Conservation (phyloP, 2,329 filamentous ascomycete species). For the Leptodontidium sp. region DNA sequence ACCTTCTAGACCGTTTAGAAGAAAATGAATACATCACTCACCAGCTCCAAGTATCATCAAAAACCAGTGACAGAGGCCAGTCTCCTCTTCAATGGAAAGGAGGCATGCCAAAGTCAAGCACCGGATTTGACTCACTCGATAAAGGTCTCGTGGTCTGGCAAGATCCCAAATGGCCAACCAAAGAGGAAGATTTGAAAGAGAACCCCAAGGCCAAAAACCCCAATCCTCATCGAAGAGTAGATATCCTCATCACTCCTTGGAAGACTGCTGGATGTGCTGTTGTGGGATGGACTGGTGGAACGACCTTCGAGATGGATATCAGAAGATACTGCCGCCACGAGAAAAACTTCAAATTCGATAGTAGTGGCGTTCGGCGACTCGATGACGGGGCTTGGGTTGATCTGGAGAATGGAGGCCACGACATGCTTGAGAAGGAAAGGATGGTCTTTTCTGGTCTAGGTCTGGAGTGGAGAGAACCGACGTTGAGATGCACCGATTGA, state of each 20-base stretch:
- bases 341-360: conserved; percentile 86
- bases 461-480: conserved; percentile 70
- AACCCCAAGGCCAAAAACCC: conserved; percentile 61
- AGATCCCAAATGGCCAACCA: conserved; percentile 61
- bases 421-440: conserved; percentile 77
- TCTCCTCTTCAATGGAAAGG: conserved; percentile 62
- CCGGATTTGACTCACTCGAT: conserved; percentile 87
- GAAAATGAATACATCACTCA: conserved; percentile 78
- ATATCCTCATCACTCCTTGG: conserved; percentile 92
- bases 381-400: conserved; percentile 74
- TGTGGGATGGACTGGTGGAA: conserved; percentile 87
- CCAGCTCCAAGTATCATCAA: conserved; percentile 74
- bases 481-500: conserved; percentile 62
- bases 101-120: conserved; percentile 47
- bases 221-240: conserved; percentile 83
- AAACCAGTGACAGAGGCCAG: conserved; percentile 78
- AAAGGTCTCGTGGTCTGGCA: conserved; percentile 96
- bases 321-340: conserved; percentile 79
- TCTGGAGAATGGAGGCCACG: conserved; percentile 66
- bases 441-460: conserved; percentile 81
- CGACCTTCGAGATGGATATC: conserved; percentile 88
- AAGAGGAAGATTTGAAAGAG: conserved; percentile 44
- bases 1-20: conserved; percentile 78
- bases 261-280: conserved; percentile 88
- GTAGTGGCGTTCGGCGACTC: conserved; percentile 80